Evolutionary conservation across 371 early-diverging fungal genomes (phyloP).

Genomic region (Antonospora locustae): DNA sequence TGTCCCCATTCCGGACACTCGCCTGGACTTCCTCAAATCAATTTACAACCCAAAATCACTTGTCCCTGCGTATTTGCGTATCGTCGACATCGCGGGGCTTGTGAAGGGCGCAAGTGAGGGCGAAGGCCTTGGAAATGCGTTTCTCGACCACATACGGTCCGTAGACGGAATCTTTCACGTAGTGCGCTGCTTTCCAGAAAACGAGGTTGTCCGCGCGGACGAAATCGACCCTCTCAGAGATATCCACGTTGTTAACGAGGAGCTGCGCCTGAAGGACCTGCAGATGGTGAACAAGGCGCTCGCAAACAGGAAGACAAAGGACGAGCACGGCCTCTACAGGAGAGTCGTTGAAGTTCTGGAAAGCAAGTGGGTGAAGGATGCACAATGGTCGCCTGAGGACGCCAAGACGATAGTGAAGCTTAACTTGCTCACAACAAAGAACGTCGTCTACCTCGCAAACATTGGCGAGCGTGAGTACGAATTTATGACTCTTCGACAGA

Average conservation of each 20-base stretch:
- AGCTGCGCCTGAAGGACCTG: constrained; percentile 79
- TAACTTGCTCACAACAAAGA: constrained; percentile 82
- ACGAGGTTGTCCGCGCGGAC: constrained; percentile 81
- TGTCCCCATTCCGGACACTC: constrained; percentile 42
- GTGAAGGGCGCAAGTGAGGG: constrained; percentile 80
- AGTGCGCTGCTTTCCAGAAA: constrained; percentile 74
- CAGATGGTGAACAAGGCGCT: constrained; percentile 62
- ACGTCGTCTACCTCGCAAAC: constrained; percentile 86
- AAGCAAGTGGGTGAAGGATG: constrained; percentile 71
- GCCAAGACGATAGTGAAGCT: constrained; percentile 74
- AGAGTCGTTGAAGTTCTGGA: constrained; percentile 64
- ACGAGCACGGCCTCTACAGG: constrained; percentile 55
- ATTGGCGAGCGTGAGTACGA: constrained; percentile 68
- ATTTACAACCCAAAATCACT: constrained; percentile 48
- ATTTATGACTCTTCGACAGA: constrained; percentile 49
- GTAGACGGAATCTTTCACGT: constrained; percentile 96
- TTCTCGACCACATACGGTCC: constrained; percentile 80
- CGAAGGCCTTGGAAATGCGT: constrained; percentile 86
- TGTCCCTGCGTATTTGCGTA: constrained; percentile 61
- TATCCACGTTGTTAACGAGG: constrained; percentile 79
- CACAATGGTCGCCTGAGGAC: constrained; percentile 61
- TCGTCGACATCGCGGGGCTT: constrained; percentile 95
- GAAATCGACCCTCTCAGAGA: constrained; percentile 80
- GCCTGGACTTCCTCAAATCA: constrained; percentile 30
- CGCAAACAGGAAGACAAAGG: constrained; percentile 14